Percentiles rank a stretch among this genome's conserved stretches.
These are phyloP conservation scores for Carex parvula DNA, from an alignment of 176 grass and related monocot genomes.

Conservation along the genomic window DNA sequence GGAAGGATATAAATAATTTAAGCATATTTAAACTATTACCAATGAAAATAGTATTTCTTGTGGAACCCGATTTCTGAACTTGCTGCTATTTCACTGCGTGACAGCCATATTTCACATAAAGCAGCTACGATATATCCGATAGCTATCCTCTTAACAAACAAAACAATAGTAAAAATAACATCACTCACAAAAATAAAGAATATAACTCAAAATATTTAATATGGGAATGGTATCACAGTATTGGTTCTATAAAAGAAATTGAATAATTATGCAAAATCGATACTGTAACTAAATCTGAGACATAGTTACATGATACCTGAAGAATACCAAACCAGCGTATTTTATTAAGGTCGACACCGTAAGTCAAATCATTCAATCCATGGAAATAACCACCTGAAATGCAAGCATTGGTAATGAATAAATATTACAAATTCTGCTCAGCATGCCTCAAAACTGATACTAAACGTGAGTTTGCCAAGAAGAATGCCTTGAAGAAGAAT, in stretches of 20 bases:
- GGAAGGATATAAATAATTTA: background rate
- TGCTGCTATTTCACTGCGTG: constrained; percentile 36
- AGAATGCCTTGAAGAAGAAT: constrained; percentile 82
- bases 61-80: constrained; percentile 47
- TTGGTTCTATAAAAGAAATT: background rate
- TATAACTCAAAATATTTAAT: background rate
- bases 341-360: constrained; percentile 59
- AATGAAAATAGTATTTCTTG: constrained; percentile 45
- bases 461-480: background rate
- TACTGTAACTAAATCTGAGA: background rate
- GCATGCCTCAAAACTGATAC: background rate
- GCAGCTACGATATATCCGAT: constrained; percentile 72
- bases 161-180: constrained; percentile 13
- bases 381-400: constrained; percentile 79
- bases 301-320: constrained; percentile 45
- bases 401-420: background rate
- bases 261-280: background rate
- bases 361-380: constrained; percentile 68
- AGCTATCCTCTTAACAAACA: constrained; percentile 70
- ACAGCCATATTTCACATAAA: constrained; percentile 85
- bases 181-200: background rate
- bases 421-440: constrained; percentile 16
- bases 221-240: background rate
- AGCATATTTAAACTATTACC: constrained; percentile 17
- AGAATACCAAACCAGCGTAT: constrained; percentile 82